Base-by-base conservation (phyloP, 805 yeast genomes). In the Starmerella lactis-condensi region DNA sequence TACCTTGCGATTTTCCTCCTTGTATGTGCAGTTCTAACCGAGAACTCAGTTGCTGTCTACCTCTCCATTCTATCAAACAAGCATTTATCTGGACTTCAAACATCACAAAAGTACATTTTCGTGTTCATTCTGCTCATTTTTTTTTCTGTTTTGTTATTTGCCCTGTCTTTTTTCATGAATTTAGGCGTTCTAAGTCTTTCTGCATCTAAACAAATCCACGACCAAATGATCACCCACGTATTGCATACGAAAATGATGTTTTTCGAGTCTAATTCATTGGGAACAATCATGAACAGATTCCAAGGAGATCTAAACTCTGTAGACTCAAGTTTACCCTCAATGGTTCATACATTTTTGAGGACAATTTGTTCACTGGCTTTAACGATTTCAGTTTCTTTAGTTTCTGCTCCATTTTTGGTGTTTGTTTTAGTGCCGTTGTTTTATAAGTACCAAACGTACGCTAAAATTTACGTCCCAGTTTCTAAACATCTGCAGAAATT, bases 211-310 rank as follows among this genome's bases (percentile, higher is more conserved):
- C 19, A 10, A 2, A 29, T 45, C 7, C 94, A 83, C 53, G 65
- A 71, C 38, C 53, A 53, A 13, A 82, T 83, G 94, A 69, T 81
- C 4, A 55, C 54, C 12, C 48, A 64, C 31, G 83, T 82, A 5
- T 53, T 82, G 35, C 64, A 81, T 41, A 82, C 93, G 0, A 94
- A 94, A 38, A 81, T 83, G 94, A 62, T 75, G 22, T 83, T 82
- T 48, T 83, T 83, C 48, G 96, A 83, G 54, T 77, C 91, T 1
- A 83, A 95, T 0, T 94, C 95, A 30, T 70, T 82, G 41, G 96
- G 96, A 19, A 64, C 93, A 54, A 69, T 83, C 34, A 62, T 81
- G 52, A 83, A 82, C 57, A 63, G 94, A 51, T 83, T 83, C 49
- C 77, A 94, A 1, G 76, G 70, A 46, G 96, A 83, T 61, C 65